A percentile compares a stretch with the other conserved stretches of the same genome.
Evolutionary conservation across 2,329 filamentous ascomycete genomes (phyloP).

Genomic region (Tolypocladium ovalisporum): DNA sequence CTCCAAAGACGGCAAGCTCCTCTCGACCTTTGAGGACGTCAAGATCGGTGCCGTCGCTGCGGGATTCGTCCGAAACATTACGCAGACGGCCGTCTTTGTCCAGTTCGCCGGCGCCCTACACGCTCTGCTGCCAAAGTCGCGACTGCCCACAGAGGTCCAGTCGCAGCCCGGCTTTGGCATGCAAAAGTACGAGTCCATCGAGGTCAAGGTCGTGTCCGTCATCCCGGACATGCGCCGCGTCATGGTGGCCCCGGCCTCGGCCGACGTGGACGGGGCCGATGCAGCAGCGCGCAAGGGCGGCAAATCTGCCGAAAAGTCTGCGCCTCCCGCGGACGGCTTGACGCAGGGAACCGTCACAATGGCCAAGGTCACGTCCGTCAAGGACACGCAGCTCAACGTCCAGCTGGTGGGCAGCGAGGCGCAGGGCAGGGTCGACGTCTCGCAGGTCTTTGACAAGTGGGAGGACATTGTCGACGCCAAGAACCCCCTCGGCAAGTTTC

Average conservation of each 20-base stretch:
- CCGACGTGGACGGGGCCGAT: slow-evolving; percentile 33
- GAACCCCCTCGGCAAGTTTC: slow-evolving; percentile 63
- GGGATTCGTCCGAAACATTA: slow-evolving; percentile 81
- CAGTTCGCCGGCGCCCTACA: slow-evolving; percentile 71
- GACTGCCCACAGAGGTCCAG: slow-evolving; percentile 61
- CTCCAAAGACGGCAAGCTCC: slow-evolving; percentile 57
- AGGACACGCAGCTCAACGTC: slow-evolving; percentile 88
- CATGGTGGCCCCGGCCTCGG: slow-evolving; percentile 38
- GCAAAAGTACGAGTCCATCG: slow-evolving; percentile 63
- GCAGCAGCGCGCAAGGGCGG: slow-evolving; percentile 24
- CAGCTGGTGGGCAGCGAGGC: slow-evolving; percentile 61
- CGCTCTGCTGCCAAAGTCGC: slow-evolving; percentile 69
- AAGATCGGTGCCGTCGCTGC: slow-evolving; percentile 56
- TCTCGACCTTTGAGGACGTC: slow-evolving; percentile 62
- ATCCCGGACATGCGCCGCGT: slow-evolving; percentile 64
- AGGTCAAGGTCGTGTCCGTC: slow-evolving; percentile 59
- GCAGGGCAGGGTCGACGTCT: slow-evolving; percentile 86
- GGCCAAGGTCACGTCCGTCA: slow-evolving; percentile 72
- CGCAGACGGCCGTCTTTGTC: slow-evolving; percentile 72
- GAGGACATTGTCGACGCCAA: slow-evolving; percentile 78
- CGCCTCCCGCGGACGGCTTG: slow-evolving; percentile 55
- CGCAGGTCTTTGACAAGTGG: slow-evolving; percentile 81
- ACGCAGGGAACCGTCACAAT: slow-evolving; percentile 61
- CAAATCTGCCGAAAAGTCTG: slow-evolving; percentile 17
- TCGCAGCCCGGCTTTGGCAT: slow-evolving; percentile 67